A percentile compares a stretch with the other conserved stretches of the same genome.
Conservation (phyloP, 768 basidiomycete genomes). For the Tulasnella sp. region DNA sequence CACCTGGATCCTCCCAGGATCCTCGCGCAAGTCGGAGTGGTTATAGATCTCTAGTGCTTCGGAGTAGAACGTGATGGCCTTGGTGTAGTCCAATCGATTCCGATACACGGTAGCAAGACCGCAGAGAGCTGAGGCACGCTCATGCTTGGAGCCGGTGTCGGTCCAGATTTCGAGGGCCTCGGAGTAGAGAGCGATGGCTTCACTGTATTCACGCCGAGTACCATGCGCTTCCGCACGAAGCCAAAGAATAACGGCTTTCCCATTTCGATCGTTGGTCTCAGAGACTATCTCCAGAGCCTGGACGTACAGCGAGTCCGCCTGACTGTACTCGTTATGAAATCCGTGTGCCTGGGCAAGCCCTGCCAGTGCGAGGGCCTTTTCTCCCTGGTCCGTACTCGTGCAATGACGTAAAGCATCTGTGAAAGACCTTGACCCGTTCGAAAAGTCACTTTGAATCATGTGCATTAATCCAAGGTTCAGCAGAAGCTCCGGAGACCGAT, state of each 20-base stretch:
- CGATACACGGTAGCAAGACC: not conserved
- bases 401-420: not conserved
- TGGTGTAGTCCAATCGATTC: not conserved
- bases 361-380: not conserved
- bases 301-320: not conserved
- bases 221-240: not conserved
- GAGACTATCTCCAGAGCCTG: not conserved
- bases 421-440: not conserved
- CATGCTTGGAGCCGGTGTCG: not conserved
- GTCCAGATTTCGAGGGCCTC: not conserved
- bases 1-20: slow-evolving; percentile 44
- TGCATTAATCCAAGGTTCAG: not conserved
- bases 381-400: not conserved
- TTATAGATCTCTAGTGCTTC: not conserved
- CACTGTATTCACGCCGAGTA: not conserved
- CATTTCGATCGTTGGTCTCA: not conserved
- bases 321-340: not conserved
- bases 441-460: not conserved
- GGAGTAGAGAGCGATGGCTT: not conserved
- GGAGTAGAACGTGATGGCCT: not conserved
- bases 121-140: not conserved
- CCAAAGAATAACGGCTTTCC: not conserved
- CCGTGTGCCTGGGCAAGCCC: not conserved
- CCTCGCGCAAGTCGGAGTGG: no score
- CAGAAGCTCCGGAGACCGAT: not conserved